A percentile compares a stretch with the other conserved stretches of the same genome.
phyloP scores from a whole-genome alignment of 1,284 basidiomycete species.

The Phellinidium pouzarii region DNA sequence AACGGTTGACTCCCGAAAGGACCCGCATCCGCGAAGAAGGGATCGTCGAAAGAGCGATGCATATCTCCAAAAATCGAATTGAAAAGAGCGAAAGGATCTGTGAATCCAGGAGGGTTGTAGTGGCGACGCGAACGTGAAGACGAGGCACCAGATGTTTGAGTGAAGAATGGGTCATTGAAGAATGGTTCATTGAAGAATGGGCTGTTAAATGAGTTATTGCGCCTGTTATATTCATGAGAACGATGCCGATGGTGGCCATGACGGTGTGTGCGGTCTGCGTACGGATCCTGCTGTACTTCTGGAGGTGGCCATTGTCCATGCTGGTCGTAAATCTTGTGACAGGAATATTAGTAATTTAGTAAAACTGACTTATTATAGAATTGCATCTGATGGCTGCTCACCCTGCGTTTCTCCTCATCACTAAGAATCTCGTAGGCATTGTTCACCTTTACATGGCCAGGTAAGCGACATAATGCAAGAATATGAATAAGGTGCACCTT shows the following conservation, averaged over 20 bases:
- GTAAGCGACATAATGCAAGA: neutral
- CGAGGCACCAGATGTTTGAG: no score
- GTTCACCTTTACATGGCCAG: slow-evolving; percentile 27
- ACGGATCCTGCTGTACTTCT: slow-evolving; percentile 25
- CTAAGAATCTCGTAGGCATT: slow-evolving; percentile 37
- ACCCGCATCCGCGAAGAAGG: slow-evolving; percentile 25
- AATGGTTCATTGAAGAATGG: slow-evolving; percentile 27
- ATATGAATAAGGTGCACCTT: slow-evolving; percentile 26
- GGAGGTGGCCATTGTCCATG: slow-evolving; percentile 70
- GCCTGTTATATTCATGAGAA: slow-evolving; percentile 18
- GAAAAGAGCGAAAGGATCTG: slow-evolving; percentile 52
- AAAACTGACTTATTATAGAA: slow-evolving; percentile 30
- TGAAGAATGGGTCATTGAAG: slow-evolving; percentile 26
- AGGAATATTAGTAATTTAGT: slow-evolving; percentile 4
- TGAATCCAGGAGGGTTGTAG: slow-evolving; percentile 35
- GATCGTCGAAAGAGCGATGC: slow-evolving; percentile 21
- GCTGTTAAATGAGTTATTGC: slow-evolving; percentile 24
- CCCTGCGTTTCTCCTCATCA: slow-evolving; percentile 36
- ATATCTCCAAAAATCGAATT: slow-evolving; percentile 26
- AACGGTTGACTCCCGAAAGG: slow-evolving; percentile 11
- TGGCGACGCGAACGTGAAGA: slow-evolving; percentile 28
- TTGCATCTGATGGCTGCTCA: slow-evolving; percentile 21
- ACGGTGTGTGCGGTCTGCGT: slow-evolving; percentile 23
- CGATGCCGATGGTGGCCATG: slow-evolving; percentile 28
- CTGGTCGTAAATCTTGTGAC: slow-evolving; percentile 58